Base-by-base conservation (phyloP, 164 flowering plant genomes). In the Paratinospora sagittata region DNA sequence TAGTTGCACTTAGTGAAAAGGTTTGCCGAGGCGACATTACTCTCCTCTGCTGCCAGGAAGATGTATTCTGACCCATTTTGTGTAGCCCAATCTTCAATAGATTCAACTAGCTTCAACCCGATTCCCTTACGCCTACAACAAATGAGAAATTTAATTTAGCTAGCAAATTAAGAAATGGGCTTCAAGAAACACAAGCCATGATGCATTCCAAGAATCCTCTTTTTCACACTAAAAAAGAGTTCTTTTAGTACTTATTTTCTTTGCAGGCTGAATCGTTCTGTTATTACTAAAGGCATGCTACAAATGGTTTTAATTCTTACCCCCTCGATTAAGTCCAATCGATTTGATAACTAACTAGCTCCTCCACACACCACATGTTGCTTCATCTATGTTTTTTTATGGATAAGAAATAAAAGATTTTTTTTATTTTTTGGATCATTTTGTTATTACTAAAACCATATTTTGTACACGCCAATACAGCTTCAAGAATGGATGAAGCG, bases 1-100 rank as follows among this genome's bases (percentile, higher is more conserved):
- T 82, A 85, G 33, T 78, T 76, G 80, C 85, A 80, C 71, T 78
- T 85, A 24, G 43, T 60, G 66, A 85, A 85, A 47, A 85, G 85
- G 68, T 77, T 85, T 9, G 64, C 76, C 1, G 89, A 82, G 34
- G 86, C 85, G 8, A 78, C 43, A 16, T 85, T 85, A 73, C 65
- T 71, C 77, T 82, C 77, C 69, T 85, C 89, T 12, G 81, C 77
- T 30, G 89, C 89, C 64, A 80, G 43, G 65, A 64, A 78, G 26
- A 76, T 76, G 74, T 84, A 84, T 23, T 85, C 58, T 43, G 86
- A 86, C 58, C 82, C 84, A 67, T 82, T 82, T 74, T 70, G 73
- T 43, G 73, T n/a, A 39, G 81, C 52, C 88, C 88, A 85, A 63
- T 75, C 78, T 74, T 84, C 89, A 2, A 81, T 49, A 47, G 85